Evolutionary conservation across 768 basidiomycete genomes (phyloP).

Genomic region (Phaffia tasmanica): DNA sequence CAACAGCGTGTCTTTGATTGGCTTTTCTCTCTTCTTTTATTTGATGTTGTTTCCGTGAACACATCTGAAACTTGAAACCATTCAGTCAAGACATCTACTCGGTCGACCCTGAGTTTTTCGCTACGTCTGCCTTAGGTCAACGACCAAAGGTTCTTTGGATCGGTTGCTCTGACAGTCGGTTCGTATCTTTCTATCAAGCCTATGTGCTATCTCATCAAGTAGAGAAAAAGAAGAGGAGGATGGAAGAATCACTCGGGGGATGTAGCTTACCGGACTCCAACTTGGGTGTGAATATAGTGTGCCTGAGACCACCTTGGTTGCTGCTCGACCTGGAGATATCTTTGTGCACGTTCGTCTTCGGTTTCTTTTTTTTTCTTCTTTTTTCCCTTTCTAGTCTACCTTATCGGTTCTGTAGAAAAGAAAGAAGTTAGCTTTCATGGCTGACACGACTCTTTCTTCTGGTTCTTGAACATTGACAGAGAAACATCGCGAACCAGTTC

Average conservation of each 20-base stretch:
- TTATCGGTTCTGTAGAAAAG: too few relatives aligned
- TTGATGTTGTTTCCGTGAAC: not conserved
- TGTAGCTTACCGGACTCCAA: not conserved
- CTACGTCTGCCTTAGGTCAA: constrained; percentile 21
- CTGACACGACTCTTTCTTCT: not conserved
- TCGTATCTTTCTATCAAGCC: not conserved
- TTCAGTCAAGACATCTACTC: constrained; percentile 21
- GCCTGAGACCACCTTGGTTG: constrained; percentile 24
- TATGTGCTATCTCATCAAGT: not conserved
- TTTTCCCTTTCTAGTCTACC: not conserved
- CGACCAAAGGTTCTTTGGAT: constrained; percentile 26
- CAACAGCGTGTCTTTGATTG: too few relatives aligned
- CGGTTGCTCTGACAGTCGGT: constrained; percentile 26
- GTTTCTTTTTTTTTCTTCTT: not conserved
- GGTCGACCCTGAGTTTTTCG: constrained; percentile 22
- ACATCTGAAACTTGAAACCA: not conserved
- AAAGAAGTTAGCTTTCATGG: too few relatives aligned
- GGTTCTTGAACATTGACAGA: not conserved
- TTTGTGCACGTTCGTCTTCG: constrained; percentile 25
- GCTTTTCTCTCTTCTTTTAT: too few relatives aligned
- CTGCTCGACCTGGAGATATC: constrained; percentile 26
- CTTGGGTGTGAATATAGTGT: constrained; percentile 8
- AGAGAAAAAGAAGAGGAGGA: not conserved
- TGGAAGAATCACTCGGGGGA: not conserved
- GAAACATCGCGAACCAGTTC: constrained; percentile 28